A percentile compares a stretch with the other conserved stretches of the same genome.
These are phyloP conservation scores for Exophiala xenobiotica DNA, from an alignment of 2,329 filamentous ascomycete species.

Conservation along the genomic window DNA sequence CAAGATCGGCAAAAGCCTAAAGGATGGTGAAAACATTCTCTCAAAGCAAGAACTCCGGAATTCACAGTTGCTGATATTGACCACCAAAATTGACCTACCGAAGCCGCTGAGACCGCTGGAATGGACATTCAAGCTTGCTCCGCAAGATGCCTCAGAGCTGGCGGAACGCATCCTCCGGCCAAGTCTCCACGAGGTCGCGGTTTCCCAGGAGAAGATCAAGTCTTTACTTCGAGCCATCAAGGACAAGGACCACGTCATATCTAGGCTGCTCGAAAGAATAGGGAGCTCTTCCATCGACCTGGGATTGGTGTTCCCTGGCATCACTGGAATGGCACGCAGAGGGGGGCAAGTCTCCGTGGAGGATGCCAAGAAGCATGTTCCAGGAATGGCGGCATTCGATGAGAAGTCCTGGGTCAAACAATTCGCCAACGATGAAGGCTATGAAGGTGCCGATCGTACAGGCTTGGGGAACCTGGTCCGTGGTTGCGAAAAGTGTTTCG, in stretches of 20 bases:
- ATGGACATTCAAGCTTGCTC: conserved; percentile 53
- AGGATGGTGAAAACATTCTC: conserved; percentile 31
- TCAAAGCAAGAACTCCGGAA: conserved; percentile 29
- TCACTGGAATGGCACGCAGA: conserved; percentile 48
- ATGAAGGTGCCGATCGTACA: conserved; percentile 21
- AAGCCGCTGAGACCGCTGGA: conserved; percentile 52
- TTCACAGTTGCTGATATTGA: conserved; percentile 44
- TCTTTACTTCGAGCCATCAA: conserved; percentile 51
- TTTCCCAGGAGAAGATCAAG: conserved; percentile 48
- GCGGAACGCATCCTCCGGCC: conserved; percentile 54
- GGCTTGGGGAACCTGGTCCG: conserved; percentile 20
- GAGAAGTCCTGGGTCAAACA: conserved; percentile 46
- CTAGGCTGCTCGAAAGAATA: conserved; percentile 58
- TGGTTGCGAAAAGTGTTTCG: conserved; percentile 26
- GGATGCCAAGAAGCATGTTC: conserved; percentile 55
- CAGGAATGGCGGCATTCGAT: conserved; percentile 56
- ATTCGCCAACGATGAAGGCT: conserved; percentile 25
- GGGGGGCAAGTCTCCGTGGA: conserved; percentile 44
- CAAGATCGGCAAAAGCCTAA: conserved; percentile 54
- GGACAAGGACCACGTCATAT: conserved; percentile 60
- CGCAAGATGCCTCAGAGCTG: conserved; percentile 42
- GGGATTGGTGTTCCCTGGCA: conserved; percentile 57
- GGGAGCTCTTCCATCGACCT: conserved; percentile 57
- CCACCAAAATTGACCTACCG: conserved; percentile 52
- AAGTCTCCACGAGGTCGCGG: conserved; percentile 50